Percentiles rank a stretch among this genome's conserved stretches.
phyloP scores from a whole-genome alignment of 108 stramenopile species.

The Cyclotella kingstonii region DNA sequence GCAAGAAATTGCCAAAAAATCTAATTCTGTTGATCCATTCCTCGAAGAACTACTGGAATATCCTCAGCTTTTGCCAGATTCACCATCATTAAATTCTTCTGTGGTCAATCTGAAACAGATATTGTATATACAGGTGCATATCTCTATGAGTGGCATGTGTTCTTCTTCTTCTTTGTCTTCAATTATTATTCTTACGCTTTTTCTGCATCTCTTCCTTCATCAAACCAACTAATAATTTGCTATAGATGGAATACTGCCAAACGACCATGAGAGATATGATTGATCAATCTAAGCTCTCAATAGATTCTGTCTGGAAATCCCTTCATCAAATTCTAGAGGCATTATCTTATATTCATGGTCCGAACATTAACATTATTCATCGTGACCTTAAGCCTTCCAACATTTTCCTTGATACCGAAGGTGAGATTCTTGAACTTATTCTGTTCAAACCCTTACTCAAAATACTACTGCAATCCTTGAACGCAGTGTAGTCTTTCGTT shows the following conservation, averaged over 20 bases:
- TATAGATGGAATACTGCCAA: constrained; percentile 77
- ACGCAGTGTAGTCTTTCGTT: too few relatives aligned
- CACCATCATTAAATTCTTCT: constrained; percentile 4
- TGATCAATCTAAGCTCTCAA: constrained; percentile 51
- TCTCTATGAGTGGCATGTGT: background rate
- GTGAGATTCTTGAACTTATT: too few relatives aligned
- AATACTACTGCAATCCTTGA: too few relatives aligned
- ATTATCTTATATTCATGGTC: constrained; percentile 67
- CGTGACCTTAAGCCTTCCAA: constrained; percentile 56
- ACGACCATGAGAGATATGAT: constrained; percentile 76
- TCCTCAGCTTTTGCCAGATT: background rate
- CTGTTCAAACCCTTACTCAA: too few relatives aligned
- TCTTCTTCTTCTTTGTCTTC: too few relatives aligned
- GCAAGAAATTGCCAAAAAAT: constrained; percentile 44
- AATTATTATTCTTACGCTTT: too few relatives aligned
- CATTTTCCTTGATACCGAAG: background rate
- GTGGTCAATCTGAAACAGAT: constrained; percentile 13
- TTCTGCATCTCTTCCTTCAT: too few relatives aligned
- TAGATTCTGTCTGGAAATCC: constrained; percentile 65
- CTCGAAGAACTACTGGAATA: background rate
- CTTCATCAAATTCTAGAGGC: constrained; percentile 81
- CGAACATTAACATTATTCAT: constrained; percentile 64
- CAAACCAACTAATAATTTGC: too few relatives aligned
- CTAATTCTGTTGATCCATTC: constrained; percentile 24
- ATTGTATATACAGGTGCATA: constrained; percentile 44